These are phyloP conservation scores for Candida loeiensis DNA, from an alignment of 805 yeast species.

Conservation along the genomic window DNA sequence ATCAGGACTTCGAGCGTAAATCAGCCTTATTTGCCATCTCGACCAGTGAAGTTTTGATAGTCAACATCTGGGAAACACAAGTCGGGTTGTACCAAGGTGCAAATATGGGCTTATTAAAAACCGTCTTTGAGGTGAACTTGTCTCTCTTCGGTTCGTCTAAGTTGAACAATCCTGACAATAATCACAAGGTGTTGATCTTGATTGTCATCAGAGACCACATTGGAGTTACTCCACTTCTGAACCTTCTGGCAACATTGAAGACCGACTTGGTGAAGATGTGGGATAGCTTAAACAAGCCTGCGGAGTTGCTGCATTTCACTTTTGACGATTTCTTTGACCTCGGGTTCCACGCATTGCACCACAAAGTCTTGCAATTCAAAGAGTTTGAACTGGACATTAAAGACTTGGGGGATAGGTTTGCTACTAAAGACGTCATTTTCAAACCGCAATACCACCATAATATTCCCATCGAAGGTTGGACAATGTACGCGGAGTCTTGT, in stretches of 20 bases:
- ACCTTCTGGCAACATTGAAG: conserved; percentile 63
- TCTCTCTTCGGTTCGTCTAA: conserved; percentile 69
- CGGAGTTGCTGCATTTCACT: conserved; percentile 48
- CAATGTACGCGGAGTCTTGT: conserved; percentile 80
- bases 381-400: conserved; percentile 61
- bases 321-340: conserved; percentile 81
- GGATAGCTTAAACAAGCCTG: conserved; percentile 73
- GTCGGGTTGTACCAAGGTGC: conserved; percentile 97
- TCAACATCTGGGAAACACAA: conserved; percentile 96
- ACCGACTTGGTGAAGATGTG: conserved; percentile 76
- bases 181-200: conserved; percentile 63
- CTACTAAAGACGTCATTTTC: conserved; percentile 46
- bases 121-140: conserved; percentile 93
- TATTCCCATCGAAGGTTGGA: conserved; percentile 96
- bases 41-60: conserved; percentile 84
- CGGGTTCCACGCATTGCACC: conserved; percentile 76
- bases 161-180: conserved; percentile 41
- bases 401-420: conserved; percentile 60
- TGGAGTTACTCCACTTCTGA: conserved; percentile 78
- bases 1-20: conserved; percentile 95
- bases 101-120: conserved; percentile 89
- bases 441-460: conserved; percentile 71
- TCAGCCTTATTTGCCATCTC: conserved; percentile 93
- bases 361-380: conserved; percentile 77
- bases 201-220: conserved; percentile 92